Evolutionary conservation across 306 rosid species (phyloP).

Genomic region (Prunus salicina): DNA sequence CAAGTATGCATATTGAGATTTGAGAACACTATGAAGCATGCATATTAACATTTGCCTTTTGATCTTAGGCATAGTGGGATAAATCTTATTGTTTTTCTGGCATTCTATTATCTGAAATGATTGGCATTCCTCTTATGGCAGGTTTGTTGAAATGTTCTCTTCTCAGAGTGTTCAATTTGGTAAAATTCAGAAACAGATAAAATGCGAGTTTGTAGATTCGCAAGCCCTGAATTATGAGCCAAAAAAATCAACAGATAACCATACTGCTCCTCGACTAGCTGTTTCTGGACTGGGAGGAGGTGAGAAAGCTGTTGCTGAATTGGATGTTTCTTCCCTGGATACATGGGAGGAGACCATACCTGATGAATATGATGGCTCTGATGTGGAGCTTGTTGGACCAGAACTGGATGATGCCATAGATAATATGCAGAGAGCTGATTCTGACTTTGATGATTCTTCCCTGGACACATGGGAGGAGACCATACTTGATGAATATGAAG

Average conservation of each 20-base stretch:
- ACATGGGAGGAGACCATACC: conserved; percentile 24
- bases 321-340: conserved; percentile 16
- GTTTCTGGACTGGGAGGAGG: conserved; percentile 30
- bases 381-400: conserved; percentile 20
- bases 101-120: conserved; percentile 8
- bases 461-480: conserved; percentile 29
- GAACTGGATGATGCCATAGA: conserved; percentile 33
- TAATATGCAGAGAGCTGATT: conserved; percentile 15
- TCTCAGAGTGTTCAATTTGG: conserved; percentile 58
- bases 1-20: background rate
- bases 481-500: conserved; percentile 32
- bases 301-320: conserved; percentile 20
- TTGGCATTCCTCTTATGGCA: conserved; percentile 27
- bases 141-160: conserved; percentile 63
- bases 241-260: conserved; percentile 11
- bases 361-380: conserved; percentile 38
- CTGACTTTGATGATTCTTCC: conserved; percentile 16
- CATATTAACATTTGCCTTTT: background rate
- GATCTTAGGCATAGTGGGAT: background rate
- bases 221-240: conserved; percentile 29
- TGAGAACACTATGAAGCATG: background rate
- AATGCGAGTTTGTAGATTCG: conserved; percentile 54
- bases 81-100: background rate
- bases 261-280: conserved; percentile 9
- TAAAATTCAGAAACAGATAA: conserved; percentile 73